These are phyloP conservation scores for Chromera velia DNA, from an alignment of 73 alveolate genomes.

Conservation along the genomic window DNA sequence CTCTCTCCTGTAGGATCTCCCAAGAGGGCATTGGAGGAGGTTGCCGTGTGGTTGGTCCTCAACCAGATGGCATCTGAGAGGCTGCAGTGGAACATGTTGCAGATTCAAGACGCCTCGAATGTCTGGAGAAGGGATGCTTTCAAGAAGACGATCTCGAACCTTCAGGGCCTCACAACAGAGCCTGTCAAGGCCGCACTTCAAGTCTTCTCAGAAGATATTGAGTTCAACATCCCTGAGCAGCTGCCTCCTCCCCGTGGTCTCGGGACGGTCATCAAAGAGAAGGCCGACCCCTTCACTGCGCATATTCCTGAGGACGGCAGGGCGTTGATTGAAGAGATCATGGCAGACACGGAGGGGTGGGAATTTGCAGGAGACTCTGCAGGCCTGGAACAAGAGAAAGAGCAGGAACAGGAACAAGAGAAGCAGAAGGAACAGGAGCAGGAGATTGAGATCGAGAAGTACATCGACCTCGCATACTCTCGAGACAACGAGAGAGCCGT, in stretches of 20 bases:
- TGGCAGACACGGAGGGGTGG: too few relatives aligned
- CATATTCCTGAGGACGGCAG: too few relatives aligned
- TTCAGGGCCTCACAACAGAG: too few relatives aligned
- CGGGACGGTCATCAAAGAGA: too few relatives aligned
- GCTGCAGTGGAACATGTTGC: constrained; percentile 25
- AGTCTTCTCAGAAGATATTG: too few relatives aligned
- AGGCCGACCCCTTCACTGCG: too few relatives aligned
- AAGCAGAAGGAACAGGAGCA: constrained; percentile 17
- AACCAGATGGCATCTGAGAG: constrained; percentile 1
- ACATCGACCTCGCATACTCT: constrained; percentile 5
- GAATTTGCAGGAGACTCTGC: too few relatives aligned
- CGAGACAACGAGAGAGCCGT: constrained; percentile 6
- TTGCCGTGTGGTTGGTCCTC: background rate
- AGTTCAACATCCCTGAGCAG: too few relatives aligned
- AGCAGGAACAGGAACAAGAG: constrained; percentile 42
- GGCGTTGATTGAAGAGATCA: too few relatives aligned
- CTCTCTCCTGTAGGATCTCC: constrained; percentile 5
- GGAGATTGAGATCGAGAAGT: constrained; percentile 6
- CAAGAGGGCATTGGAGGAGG: background rate
- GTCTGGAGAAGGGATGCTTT: background rate
- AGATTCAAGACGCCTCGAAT: constrained; percentile 11
- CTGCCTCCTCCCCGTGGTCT: too few relatives aligned
- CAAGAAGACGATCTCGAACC: background rate
- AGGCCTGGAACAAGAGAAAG: too few relatives aligned
- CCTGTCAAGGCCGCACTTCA: too few relatives aligned